Percentiles rank a stretch among this genome's conserved stretches.
phyloP scores from a whole-genome alignment of 2,329 filamentous ascomycete species.

The Fusarium stilboides region DNA sequence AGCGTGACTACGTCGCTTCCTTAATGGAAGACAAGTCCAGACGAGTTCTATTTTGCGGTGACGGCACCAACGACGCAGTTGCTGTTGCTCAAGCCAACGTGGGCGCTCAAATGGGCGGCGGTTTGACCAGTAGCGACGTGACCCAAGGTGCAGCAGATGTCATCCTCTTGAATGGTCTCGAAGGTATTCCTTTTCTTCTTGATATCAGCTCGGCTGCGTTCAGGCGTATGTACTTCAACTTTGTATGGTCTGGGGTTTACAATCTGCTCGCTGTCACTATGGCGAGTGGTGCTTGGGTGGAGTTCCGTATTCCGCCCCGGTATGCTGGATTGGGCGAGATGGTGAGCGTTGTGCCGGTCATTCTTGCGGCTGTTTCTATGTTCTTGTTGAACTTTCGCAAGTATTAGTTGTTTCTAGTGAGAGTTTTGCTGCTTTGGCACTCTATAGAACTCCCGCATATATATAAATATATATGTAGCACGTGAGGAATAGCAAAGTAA shows the following conservation, averaged over 20 bases:
- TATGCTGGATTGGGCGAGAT: conserved; percentile 23
- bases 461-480: too few relatives aligned
- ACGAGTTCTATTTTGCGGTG: conserved; percentile 5
- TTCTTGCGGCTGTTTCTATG: conserved; percentile 16
- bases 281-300: conserved; percentile 25
- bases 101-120: conserved; percentile 16
- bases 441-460: too few relatives aligned
- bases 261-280: conserved; percentile 14
- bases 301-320: conserved; percentile 6
- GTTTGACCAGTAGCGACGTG: conserved; percentile 11
- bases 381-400: conserved; percentile 1
- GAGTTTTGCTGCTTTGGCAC: too few relatives aligned
- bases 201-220: conserved; percentile 15
- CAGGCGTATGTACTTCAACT: conserved; percentile 20
- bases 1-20: conserved; percentile 10
- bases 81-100: conserved; percentile 13
- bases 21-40: conserved; percentile 1
- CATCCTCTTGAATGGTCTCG: conserved; percentile 1
- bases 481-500: too few relatives aligned
- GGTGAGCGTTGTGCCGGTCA: conserved; percentile 13
- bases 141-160: conserved; percentile 19
- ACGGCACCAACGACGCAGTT: conserved; percentile 8
- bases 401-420: too few relatives aligned
- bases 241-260: conserved; percentile 21
- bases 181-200: conserved; percentile 10